A percentile compares a stretch with the other conserved stretches of the same genome.
These are phyloP conservation scores for Tillandsia leiboldiana DNA, from an alignment of 176 grass and related monocot genomes.

Conservation along the genomic window DNA sequence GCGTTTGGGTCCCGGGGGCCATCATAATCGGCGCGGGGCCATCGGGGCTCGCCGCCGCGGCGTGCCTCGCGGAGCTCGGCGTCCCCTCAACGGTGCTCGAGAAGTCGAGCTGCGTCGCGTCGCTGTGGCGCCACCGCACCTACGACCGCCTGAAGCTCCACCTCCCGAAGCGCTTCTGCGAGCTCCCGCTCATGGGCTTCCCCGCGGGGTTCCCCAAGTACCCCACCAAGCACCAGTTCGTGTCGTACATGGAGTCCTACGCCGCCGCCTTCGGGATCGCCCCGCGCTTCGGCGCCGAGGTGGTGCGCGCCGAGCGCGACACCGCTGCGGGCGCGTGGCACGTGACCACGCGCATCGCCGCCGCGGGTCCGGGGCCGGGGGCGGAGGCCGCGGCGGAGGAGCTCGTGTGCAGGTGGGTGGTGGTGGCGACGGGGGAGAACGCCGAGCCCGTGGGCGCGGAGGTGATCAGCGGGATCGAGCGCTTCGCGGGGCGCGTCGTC, in stretches of 20 bases:
- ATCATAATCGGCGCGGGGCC: conserved; percentile 84
- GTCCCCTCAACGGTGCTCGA: conserved; percentile 70
- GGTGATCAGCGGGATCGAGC: conserved; percentile 19
- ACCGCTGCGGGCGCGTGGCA: conserved; percentile 29
- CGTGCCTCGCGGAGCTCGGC: conserved; percentile 60
- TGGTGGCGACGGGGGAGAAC: conserved; percentile 95
- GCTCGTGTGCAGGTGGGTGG: conserved; percentile 56
- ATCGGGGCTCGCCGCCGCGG: conserved; percentile 65
- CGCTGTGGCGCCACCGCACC: conserved; percentile 76
- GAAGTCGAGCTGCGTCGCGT: conserved; percentile 68
- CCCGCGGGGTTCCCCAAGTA: conserved; percentile 55
- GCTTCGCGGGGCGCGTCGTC: conserved; percentile 37
- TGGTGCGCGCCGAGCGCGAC: conserved; percentile 51
- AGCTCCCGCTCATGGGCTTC: conserved; percentile 77
- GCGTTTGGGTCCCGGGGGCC: conserved; percentile 41
- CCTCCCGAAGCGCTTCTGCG: conserved; percentile 87
- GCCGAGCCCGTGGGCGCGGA: conserved; percentile 54
- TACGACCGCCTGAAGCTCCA: conserved; percentile 91
- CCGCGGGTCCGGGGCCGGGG: too few species aligned
- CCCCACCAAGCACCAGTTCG: conserved; percentile 83
- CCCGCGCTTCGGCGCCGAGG: conserved; percentile 54
- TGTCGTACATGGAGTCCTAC: conserved; percentile 72
- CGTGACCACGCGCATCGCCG: conserved; percentile 23
- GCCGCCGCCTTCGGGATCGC: conserved; percentile 36
- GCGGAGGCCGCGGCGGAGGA: conserved; percentile 9